These are phyloP conservation scores for Vicia villosa DNA, from an alignment of 306 rosid species.

Conservation along the genomic window DNA sequence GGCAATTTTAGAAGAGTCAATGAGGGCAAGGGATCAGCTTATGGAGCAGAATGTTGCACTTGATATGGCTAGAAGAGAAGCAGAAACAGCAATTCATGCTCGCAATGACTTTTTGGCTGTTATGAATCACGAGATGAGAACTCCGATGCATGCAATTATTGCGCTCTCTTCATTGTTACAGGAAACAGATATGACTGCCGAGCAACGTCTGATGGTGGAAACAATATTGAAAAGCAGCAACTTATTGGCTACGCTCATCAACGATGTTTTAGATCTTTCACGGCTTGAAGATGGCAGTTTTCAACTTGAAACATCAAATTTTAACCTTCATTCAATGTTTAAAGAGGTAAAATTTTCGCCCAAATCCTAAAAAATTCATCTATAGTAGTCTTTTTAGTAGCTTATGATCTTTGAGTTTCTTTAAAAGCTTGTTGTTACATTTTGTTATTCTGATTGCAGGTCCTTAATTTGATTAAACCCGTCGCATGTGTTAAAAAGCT, in stretches of 20 bases:
- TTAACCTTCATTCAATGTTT: constrained; percentile 80
- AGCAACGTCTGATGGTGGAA: constrained; percentile 97
- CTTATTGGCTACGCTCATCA: constrained; percentile 85
- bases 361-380: constrained; percentile 1
- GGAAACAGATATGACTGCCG: constrained; percentile 89
- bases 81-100: constrained; percentile 97
- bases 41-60: constrained; percentile 95
- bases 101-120: constrained; percentile 98
- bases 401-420: constrained; percentile 32
- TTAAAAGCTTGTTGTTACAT: constrained; percentile 31
- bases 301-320: constrained; percentile 74
- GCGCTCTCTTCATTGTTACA: constrained; percentile 95
- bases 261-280: constrained; percentile 97
- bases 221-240: constrained; percentile 90
- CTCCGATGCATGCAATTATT: constrained; percentile 98
- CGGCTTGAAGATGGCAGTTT: constrained; percentile 96
- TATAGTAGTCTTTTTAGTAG: constrained; percentile 6
- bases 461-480: constrained; percentile 80
- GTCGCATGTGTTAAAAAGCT: constrained; percentile 83
- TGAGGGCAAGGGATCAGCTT: constrained; percentile 96
- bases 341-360: constrained; percentile 62
- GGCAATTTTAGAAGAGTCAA: constrained; percentile 96
- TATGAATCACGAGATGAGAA: constrained; percentile 99
- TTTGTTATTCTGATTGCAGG: constrained; percentile 58
- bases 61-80: constrained; percentile 96